phyloP scores from a whole-genome alignment of 805 yeast species.

The Saturnispora bothae region DNA sequence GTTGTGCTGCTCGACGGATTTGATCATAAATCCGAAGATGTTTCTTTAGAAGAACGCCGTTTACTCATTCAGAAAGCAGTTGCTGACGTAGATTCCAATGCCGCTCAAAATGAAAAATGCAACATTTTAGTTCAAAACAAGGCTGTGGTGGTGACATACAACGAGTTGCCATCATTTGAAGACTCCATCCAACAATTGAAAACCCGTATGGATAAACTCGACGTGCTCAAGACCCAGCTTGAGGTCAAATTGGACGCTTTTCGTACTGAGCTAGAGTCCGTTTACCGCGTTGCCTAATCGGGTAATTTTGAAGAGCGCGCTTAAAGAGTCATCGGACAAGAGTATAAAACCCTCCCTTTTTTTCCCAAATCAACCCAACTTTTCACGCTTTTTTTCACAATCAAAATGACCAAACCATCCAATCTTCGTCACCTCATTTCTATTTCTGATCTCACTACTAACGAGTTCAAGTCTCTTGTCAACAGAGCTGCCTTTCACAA shows the following conservation, averaged over 20 bases:
- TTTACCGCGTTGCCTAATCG: constrained; percentile 14
- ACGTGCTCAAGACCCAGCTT: neutral
- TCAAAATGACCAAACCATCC: constrained; percentile 12
- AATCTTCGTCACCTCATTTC: constrained; percentile 64
- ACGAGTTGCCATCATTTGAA: no score
- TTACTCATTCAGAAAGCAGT: no score
- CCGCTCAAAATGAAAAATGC: no score
- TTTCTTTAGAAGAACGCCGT: neutral
- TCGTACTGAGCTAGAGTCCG: neutral
- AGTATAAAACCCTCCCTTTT: neutral
- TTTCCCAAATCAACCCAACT: constrained; percentile 20
- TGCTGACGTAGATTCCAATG: no score
- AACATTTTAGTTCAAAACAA: no score
- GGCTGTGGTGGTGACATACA: no score
- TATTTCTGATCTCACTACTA: constrained; percentile 64
- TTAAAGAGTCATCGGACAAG: constrained; percentile 6
- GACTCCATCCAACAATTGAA: no score
- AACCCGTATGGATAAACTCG: no score
- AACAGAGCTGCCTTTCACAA: constrained; percentile 65
- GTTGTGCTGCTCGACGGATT: neutral
- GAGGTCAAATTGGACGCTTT: neutral
- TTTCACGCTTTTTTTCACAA: constrained; percentile 15
- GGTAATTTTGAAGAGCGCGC: constrained; percentile 14
- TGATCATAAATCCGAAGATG: neutral
- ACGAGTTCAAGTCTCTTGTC: constrained; percentile 65